phyloP scores from a whole-genome alignment of 169 alveolate genomes.

The Cyclospora cayetanensis region DNA sequence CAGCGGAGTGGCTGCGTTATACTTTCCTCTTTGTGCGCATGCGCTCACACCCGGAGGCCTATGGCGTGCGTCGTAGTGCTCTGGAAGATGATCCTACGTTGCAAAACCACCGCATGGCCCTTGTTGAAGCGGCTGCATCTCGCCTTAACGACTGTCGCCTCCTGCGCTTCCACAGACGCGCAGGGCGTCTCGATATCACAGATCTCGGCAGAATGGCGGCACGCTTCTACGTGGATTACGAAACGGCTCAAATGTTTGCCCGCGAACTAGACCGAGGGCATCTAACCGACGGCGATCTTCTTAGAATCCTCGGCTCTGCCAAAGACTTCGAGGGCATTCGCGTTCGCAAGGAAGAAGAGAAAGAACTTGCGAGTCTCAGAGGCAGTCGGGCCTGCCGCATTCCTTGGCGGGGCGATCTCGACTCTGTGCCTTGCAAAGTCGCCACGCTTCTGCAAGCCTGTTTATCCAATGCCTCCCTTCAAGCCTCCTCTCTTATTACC shows the following conservation, averaged over 20 bases:
- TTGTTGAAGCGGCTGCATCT: slow-evolving; percentile 12
- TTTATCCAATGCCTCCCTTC: slow-evolving; percentile 54
- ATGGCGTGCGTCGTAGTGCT: background rate
- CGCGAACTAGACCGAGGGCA: slow-evolving; percentile 4
- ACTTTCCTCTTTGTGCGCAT: slow-evolving; percentile 96
- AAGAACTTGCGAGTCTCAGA: slow-evolving; percentile 9
- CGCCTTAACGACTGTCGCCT: slow-evolving; percentile 66
- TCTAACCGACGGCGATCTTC: slow-evolving; percentile 40
- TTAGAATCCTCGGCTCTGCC: slow-evolving; percentile 71
- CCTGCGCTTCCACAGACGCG: slow-evolving; percentile 72
- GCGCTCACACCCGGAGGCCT: slow-evolving; percentile 45
- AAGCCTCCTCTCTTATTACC: slow-evolving; percentile 43
- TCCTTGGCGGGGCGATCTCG: background rate
- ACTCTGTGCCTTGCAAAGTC: slow-evolving; percentile 64
- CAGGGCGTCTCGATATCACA: slow-evolving; percentile 82
- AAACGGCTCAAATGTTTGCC: slow-evolving; percentile 77
- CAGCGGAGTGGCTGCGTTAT: slow-evolving; percentile 95
- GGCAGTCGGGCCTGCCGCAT: slow-evolving; percentile 13
- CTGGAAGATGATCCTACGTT: background rate
- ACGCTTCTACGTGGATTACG: slow-evolving; percentile 87
- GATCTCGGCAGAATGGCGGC: slow-evolving; percentile 91
- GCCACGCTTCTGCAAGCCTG: slow-evolving; percentile 71
- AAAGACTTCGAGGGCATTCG: slow-evolving; percentile 71
- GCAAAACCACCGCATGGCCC: background rate
- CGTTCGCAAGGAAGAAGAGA: slow-evolving; percentile 31